Evolutionary conservation across 1,139 yeast species (phyloP).

Genomic region (Scheffersomyces stambukii): DNA sequence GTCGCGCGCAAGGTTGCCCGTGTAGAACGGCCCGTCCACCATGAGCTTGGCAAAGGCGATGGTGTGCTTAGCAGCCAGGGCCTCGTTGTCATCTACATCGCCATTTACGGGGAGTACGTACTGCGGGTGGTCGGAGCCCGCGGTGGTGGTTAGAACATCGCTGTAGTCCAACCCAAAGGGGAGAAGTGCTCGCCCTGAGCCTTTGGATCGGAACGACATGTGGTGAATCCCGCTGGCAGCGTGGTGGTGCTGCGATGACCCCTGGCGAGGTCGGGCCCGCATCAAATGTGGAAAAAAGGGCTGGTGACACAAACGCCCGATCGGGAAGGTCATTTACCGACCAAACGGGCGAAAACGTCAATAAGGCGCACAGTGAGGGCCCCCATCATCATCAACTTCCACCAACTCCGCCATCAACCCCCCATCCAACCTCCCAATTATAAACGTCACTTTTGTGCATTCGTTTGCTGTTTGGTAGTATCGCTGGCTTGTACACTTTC

Average conservation of each 20-base stretch:
- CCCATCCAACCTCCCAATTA: no score
- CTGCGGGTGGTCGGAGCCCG: slow-evolving; percentile 33
- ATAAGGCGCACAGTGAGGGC: no score
- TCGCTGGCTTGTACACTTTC: no score
- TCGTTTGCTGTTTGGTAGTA: no score
- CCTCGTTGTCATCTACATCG: slow-evolving; percentile 51
- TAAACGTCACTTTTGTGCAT: no score
- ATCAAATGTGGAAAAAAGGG: neutral
- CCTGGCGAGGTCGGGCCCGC: no score
- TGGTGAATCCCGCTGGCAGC: no score
- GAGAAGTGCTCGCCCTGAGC: slow-evolving; percentile 30
- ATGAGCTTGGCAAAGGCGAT: slow-evolving; percentile 55
- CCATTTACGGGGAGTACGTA: slow-evolving; percentile 66
- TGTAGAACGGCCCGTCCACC: slow-evolving; percentile 72
- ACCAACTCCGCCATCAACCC: no score
- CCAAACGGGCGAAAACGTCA: no score
- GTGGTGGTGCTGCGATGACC: neutral
- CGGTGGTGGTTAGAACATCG: slow-evolving; percentile 41
- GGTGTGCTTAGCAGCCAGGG: slow-evolving; percentile 59
- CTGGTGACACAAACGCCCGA: no score
- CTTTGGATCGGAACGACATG: slow-evolving; percentile 25
- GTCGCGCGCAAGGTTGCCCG: slow-evolving; percentile 47
- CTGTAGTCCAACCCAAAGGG: slow-evolving; percentile 70
- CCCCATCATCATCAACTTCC: no score
- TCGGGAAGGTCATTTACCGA: no score